Percentiles rank a stretch among this genome's conserved stretches.
Evolutionary conservation across 371 early-diverging fungal genomes (phyloP).

Genomic region (Apophysomyces ossiformis): DNA sequence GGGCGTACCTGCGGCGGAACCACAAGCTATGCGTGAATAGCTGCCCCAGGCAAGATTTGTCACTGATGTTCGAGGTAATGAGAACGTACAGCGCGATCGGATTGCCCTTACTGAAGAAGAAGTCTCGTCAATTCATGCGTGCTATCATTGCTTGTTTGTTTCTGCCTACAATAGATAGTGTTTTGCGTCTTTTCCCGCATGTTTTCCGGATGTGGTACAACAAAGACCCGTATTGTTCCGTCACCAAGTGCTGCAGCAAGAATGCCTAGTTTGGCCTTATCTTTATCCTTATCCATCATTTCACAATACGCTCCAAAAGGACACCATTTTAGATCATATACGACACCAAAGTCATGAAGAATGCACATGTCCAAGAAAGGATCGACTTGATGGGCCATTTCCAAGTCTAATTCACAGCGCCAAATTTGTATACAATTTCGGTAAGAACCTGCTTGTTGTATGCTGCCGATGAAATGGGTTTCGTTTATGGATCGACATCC

Average conservation of each 20-base stretch:
- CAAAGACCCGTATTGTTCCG: slow-evolving; percentile 55
- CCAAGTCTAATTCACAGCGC: slow-evolving; percentile 28
- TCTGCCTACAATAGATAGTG: slow-evolving; percentile 33
- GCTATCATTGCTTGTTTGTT: background rate
- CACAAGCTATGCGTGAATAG: slow-evolving; percentile 28
- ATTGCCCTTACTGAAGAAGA: slow-evolving; percentile 25
- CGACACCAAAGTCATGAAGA: slow-evolving; percentile 60
- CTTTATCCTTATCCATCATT: slow-evolving; percentile 5
- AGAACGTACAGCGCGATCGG: slow-evolving; percentile 22
- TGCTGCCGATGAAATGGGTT: slow-evolving; percentile 41
- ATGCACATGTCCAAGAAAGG: slow-evolving; percentile 59
- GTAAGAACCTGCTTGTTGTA: slow-evolving; percentile 17
- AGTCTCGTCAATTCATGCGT: background rate
- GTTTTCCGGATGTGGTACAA: slow-evolving; percentile 59
- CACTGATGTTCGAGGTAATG: slow-evolving; percentile 13
- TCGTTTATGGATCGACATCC: slow-evolving; percentile 54
- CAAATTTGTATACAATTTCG: slow-evolving; percentile 62
- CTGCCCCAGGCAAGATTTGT: slow-evolving; percentile 35
- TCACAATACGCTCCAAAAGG: slow-evolving; percentile 54
- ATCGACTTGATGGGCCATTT: slow-evolving; percentile 17
- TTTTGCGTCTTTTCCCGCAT: slow-evolving; percentile 25
- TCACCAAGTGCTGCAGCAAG: slow-evolving; percentile 60
- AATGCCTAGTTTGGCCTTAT: slow-evolving; percentile 55
- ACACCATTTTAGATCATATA: slow-evolving; percentile 63
- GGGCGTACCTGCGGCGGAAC: slow-evolving; percentile 27